Evolutionary conservation across 805 yeast genomes (phyloP).

Genomic region (Metschnikowia continentalis): DNA sequence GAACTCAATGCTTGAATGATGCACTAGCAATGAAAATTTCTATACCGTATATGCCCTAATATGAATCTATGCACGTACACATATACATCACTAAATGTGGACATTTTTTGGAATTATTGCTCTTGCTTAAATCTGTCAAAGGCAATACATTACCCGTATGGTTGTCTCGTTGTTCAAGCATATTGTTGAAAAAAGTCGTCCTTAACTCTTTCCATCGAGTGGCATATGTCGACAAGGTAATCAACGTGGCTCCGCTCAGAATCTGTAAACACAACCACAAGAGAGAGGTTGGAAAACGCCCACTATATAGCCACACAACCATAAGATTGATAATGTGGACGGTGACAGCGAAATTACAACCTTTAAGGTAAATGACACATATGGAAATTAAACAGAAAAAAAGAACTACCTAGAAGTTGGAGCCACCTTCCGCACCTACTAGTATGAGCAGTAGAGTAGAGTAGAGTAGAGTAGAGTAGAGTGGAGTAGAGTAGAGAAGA

Average conservation of each 20-base stretch:
- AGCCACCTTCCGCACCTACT: no score
- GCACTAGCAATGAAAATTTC: no score
- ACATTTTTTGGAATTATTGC: background rate
- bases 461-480: no score
- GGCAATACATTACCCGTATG: slow-evolving; percentile 4
- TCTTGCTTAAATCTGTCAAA: slow-evolving; percentile 5
- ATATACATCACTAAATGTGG: background rate
- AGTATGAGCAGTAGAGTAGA: no score
- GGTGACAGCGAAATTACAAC: slow-evolving; percentile 95
- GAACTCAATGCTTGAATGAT: no score
- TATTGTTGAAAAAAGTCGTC: slow-evolving; percentile 84
- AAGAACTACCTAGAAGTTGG: no score
- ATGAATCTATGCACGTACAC: background rate
- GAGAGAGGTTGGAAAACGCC: slow-evolving; percentile 62
- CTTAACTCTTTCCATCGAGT: slow-evolving; percentile 89
- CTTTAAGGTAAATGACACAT: no score
- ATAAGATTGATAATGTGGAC: slow-evolving; percentile 75
- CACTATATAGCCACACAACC: slow-evolving; percentile 62
- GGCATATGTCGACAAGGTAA: slow-evolving; percentile 81
- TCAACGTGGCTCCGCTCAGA: slow-evolving; percentile 62
- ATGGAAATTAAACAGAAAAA: no score
- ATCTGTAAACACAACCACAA: slow-evolving; percentile 85
- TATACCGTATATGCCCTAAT: background rate
- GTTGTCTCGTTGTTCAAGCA: slow-evolving; percentile 53
- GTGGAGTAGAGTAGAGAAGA: no score